These are phyloP conservation scores for Suillus placidus DNA, from an alignment of 768 basidiomycete genomes.

Conservation along the genomic window DNA sequence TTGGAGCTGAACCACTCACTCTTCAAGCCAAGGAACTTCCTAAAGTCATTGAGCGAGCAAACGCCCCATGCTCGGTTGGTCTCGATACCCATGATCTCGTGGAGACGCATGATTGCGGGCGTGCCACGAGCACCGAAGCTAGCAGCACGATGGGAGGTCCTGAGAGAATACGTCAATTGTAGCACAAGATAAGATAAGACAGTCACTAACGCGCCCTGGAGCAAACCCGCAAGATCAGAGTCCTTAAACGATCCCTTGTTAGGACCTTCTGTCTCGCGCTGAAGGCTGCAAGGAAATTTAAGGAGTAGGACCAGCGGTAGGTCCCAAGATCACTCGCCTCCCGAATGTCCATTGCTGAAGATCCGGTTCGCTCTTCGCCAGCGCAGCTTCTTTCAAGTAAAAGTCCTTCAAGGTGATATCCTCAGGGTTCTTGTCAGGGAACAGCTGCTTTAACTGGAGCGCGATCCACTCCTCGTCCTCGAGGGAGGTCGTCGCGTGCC, in stretches of 20 bases:
- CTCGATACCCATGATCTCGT: slow-evolving; percentile 87
- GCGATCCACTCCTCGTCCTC: slow-evolving; percentile 74
- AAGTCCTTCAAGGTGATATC: slow-evolving; percentile 53
- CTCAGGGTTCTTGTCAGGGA: slow-evolving; percentile 55
- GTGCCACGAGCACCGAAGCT: slow-evolving; percentile 79
- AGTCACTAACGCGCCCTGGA: slow-evolving; percentile 66
- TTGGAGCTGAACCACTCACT: slow-evolving; percentile 42
- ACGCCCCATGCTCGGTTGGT: slow-evolving; percentile 78
- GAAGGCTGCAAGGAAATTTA: slow-evolving; percentile 42
- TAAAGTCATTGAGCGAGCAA: slow-evolving; percentile 83
- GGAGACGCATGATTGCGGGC: slow-evolving; percentile 70
- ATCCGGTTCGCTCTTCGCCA: slow-evolving; percentile 47
- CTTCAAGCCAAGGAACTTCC: slow-evolving; percentile 80
- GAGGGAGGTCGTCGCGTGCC: slow-evolving; percentile 80
- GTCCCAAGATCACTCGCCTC: slow-evolving; percentile 39
- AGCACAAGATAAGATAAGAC: neutral
- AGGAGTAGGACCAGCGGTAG: slow-evolving; percentile 6
- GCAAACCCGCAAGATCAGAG: slow-evolving; percentile 63
- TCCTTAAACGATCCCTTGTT: slow-evolving; percentile 54
- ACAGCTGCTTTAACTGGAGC: slow-evolving; percentile 50
- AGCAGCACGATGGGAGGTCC: slow-evolving; percentile 71
- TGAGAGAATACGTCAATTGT: slow-evolving; percentile 26
- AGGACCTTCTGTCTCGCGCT: slow-evolving; percentile 57
- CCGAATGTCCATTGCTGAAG: slow-evolving; percentile 69
- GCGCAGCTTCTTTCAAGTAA: slow-evolving; percentile 43